Evolutionary conservation across 148 eudicot species (phyloP), one percentile per base, ranked within the genome.

Genomic region (Nepenthes gracilis): DNA sequence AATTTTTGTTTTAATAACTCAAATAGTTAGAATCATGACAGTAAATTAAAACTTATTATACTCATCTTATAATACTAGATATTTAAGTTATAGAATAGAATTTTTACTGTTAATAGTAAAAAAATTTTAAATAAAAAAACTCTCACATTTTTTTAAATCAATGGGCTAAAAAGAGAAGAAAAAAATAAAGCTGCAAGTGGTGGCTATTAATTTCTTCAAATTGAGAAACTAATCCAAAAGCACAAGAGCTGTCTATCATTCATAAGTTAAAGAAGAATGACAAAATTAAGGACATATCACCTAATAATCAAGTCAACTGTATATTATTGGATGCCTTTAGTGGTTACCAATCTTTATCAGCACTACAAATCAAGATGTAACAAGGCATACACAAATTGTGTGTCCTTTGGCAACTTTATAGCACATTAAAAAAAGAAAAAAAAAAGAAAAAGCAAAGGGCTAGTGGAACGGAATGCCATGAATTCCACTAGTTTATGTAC

Each of bases 401-500:
- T 49, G 53, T 12, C 11, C 15, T 11, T 49, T 49, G 2, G 13
- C n/a, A 2, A 5, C 53, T 49, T 45, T 45, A 45, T 45, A 45
- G 6, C 8, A 11, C 11, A 45, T 11, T 0, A 11, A 5, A 40
- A 12, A 64, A 53, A n/a, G n/a, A 64, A 53, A 60, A 40, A 10
- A 54, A n/a, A 49, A 1, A 2, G 1, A 58, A 53, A 68, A 57
- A 49, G 54, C 47, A 38, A 64, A 34, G n/a, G 50, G 5, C 10
- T 53, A 74, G 74, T 80, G 81, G 74, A 61, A 70, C n/a, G 53
- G n/a, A 43, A 40, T 50, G 68, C 52, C 40, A 70, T 57, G 61
- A 61, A 69, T 67, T 77, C 84, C 84, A 80, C 81, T 80, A 74
- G 9, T n/a, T 64, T 62, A 40, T 77, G 77, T 64, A 33, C 64